Conservation (phyloP, 345 rosid species). For the Hibiscus tridactylites region DNA sequence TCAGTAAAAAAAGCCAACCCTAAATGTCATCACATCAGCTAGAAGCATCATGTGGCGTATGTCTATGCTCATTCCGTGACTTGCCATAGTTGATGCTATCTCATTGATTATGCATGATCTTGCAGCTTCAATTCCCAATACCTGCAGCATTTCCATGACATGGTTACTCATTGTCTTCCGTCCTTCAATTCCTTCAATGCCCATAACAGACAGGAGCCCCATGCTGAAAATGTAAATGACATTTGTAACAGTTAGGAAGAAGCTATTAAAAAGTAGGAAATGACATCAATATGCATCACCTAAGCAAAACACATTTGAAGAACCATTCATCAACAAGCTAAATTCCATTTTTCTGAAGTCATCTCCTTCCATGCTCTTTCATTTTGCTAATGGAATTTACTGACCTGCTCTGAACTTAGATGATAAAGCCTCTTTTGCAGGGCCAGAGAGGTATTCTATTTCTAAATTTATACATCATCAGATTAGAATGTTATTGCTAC, state of each 20-base stretch:
- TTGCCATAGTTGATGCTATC: conserved; percentile 63
- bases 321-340: background rate
- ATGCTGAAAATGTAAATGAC: conserved; percentile 33
- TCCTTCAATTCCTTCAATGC: conserved; percentile 81
- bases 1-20: conserved; percentile 35
- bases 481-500: background rate
- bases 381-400: background rate
- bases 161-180: conserved; percentile 71
- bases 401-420: background rate
- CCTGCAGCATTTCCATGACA: conserved; percentile 60
- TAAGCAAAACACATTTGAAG: background rate
- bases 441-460: background rate
- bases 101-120: conserved; percentile 82
- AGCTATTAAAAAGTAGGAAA: background rate
- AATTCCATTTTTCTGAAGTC: background rate
- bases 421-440: background rate
- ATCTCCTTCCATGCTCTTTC: background rate
- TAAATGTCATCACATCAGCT: conserved; percentile 85
- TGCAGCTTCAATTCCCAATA: conserved; percentile 95
- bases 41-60: conserved; percentile 98
- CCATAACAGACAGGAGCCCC: conserved; percentile 87
- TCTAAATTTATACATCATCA: background rate
- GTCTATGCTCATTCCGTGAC: conserved; percentile 96
- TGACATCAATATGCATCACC: background rate
- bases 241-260: background rate